Conservation (phyloP, 352 stramenopile genomes). For the Saprolegnia diclina region DNA sequence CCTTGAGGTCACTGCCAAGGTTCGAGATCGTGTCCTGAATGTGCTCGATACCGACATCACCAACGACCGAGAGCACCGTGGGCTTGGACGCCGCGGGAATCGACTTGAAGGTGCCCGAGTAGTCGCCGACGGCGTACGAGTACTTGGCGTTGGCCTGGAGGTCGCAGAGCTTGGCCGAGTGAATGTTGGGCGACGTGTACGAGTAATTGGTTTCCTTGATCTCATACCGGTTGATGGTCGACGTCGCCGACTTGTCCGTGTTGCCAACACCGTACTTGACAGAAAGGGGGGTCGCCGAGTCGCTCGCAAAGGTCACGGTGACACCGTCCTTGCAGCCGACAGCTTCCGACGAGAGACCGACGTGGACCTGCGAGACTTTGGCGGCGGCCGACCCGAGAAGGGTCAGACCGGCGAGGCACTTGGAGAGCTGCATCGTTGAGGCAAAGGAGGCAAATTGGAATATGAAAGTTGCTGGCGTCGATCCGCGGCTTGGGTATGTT, state of each 20-base stretch:
- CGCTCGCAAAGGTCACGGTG: conserved; percentile 39
- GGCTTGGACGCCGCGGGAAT: conserved; percentile 33
- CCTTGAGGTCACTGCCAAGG: conserved; percentile 27
- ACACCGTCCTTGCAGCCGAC: conserved; percentile 38
- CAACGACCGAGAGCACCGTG: conserved; percentile 41
- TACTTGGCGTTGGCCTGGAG: conserved; percentile 38
- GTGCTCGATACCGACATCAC: conserved; percentile 28
- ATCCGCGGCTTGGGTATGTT: too few relatives aligned
- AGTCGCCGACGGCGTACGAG: conserved; percentile 39
- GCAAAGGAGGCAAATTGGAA: background rate
- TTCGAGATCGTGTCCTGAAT: background rate
- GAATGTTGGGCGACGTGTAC: conserved; percentile 44
- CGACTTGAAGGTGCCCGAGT: conserved; percentile 34
- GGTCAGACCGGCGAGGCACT: conserved; percentile 3
- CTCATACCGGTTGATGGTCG: conserved; percentile 35
- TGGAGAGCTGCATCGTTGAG: conserved; percentile 1
- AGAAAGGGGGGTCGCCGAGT: conserved; percentile 31
- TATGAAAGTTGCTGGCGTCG: too few relatives aligned
- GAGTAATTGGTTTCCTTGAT: conserved; percentile 41
- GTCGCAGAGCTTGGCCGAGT: conserved; percentile 44
- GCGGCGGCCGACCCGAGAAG: conserved; percentile 30
- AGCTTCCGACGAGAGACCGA: conserved; percentile 35
- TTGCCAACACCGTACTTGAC: conserved; percentile 22
- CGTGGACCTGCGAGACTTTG: conserved; percentile 42
- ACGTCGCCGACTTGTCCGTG: conserved; percentile 28